Evolutionary conservation across 2,329 filamentous ascomycete species (phyloP).

Genomic region (Leptographium radiaticola): DNA sequence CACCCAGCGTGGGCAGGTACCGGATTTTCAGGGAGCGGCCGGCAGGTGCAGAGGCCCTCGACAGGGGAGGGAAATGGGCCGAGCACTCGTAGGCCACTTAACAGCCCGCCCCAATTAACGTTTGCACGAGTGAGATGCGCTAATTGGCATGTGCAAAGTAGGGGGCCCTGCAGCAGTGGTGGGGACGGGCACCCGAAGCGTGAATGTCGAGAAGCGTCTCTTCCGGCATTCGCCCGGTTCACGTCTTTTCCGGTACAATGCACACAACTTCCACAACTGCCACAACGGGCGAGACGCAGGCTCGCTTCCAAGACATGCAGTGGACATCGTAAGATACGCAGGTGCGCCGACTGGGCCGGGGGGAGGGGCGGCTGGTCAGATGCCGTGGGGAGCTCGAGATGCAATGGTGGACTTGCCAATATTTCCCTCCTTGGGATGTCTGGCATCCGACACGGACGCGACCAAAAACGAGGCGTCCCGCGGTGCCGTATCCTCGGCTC

Average conservation of each 20-base stretch:
- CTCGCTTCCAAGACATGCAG: background rate
- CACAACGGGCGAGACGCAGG: background rate
- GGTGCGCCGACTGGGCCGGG: too few species aligned
- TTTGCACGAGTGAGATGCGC: background rate
- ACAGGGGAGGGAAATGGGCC: background rate
- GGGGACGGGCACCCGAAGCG: background rate
- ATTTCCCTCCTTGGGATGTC: too few species aligned
- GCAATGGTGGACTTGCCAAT: too few species aligned
- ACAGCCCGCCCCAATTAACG: constrained; percentile 5
- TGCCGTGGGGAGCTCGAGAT: too few species aligned
- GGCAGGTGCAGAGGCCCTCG: background rate
- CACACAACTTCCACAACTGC: too few species aligned
- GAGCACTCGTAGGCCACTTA: too few species aligned
- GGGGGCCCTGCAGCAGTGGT: background rate
- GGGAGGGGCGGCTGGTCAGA: too few species aligned
- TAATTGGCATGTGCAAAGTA: constrained; percentile 1
- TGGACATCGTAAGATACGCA: background rate
- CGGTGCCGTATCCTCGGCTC: background rate
- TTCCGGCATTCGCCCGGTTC: background rate
- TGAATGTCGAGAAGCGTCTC: background rate
- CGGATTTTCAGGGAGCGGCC: background rate
- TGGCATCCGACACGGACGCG: too few species aligned
- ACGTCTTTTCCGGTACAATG: too few species aligned
- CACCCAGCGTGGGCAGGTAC: background rate
- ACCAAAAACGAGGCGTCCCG: background rate